phyloP scores from a whole-genome alignment of 176 grass and related monocot species.

The Triticum dicoccoides region DNA sequence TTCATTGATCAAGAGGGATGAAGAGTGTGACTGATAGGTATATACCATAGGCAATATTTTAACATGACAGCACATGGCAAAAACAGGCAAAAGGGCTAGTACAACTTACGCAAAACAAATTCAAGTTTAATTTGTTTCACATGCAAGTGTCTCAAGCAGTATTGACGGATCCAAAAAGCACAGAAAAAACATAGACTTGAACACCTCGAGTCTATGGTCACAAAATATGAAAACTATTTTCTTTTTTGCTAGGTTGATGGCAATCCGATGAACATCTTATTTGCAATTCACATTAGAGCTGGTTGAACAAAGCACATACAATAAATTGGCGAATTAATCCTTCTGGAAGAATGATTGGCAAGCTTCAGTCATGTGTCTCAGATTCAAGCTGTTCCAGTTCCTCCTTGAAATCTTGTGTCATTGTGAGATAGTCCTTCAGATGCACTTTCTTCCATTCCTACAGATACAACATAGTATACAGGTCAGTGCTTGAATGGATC shows the following conservation, averaged over 20 bases:
- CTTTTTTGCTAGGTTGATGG: not conserved
- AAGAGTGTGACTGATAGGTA: not conserved
- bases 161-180: not conserved
- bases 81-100: not conserved
- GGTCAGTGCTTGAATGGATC: not conserved
- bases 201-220: not conserved
- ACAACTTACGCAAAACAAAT: not conserved
- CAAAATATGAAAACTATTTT: not conserved
- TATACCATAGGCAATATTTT: not conserved
- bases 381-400: constrained; percentile 42
- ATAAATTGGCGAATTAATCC: constrained; percentile 1
- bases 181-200: not conserved
- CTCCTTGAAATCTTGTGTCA: constrained; percentile 63
- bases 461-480: not conserved
- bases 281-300: not conserved
- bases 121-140: not conserved
- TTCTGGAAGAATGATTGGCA: constrained; percentile 38
- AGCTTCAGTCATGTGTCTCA: constrained; percentile 31
- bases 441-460: constrained; percentile 78
- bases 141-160: not conserved
- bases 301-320: not conserved
- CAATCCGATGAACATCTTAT: not conserved
- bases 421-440: constrained; percentile 60
- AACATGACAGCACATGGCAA: not conserved
- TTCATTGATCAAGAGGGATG: not conserved